phyloP scores from a whole-genome alignment of 345 rosid species.

The Triadica sebifera region DNA sequence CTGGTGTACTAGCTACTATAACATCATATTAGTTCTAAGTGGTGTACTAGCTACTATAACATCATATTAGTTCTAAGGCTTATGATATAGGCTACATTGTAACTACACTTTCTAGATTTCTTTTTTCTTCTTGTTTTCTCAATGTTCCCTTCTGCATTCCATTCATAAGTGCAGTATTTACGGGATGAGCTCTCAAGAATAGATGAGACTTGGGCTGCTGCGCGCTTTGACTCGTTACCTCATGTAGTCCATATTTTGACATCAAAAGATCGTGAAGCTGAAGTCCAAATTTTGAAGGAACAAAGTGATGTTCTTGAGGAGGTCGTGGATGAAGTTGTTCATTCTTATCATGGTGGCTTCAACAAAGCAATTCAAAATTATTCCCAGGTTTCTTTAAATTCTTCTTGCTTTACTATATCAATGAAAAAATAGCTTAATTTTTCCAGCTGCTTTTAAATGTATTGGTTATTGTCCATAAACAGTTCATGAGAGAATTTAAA shows the following conservation, averaged over 20 bases:
- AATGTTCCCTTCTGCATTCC: constrained; percentile 22
- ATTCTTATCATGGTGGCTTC: constrained; percentile 93
- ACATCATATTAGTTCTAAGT: background rate
- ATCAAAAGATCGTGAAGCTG: constrained; percentile 89
- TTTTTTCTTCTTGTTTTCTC: constrained; percentile 2
- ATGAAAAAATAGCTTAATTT: background rate
- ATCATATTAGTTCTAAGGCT: background rate
- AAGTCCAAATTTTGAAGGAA: constrained; percentile 69
- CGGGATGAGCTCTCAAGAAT: constrained; percentile 75
- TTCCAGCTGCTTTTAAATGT: background rate
- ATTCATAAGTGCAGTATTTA: constrained; percentile 59
- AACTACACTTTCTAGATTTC: background rate
- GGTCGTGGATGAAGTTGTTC: constrained; percentile 99
- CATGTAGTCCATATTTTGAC: constrained; percentile 95
- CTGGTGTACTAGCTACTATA: background rate
- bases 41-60: background rate
- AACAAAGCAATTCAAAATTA: constrained; percentile 99
- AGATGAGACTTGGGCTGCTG: constrained; percentile 89
- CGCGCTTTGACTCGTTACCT: constrained; percentile 96
- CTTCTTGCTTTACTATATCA: constrained; percentile 4
- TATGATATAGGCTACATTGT: background rate
- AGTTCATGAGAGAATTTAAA: background rate
- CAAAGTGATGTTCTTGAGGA: constrained; percentile 96
- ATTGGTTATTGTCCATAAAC: background rate
- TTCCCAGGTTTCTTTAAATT: constrained; percentile 67